Conservation (phyloP, 805 yeast species). For the Zygosaccharomyces bisporus region DNA sequence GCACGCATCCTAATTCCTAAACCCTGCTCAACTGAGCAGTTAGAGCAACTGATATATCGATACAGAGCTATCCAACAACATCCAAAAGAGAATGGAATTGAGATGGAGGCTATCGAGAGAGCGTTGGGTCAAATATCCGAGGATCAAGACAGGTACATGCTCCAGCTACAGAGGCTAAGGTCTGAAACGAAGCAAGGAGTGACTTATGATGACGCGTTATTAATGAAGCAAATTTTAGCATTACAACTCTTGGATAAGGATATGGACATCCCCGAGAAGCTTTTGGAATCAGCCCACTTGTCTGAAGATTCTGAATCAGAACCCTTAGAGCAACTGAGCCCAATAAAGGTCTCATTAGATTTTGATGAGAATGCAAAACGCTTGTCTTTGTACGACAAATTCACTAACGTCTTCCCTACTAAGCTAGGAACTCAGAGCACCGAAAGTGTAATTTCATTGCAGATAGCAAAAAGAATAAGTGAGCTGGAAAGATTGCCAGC, state of each 20-base stretch:
- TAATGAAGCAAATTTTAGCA: conserved; percentile 58
- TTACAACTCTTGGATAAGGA: conserved; percentile 64
- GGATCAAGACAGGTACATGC: conserved; percentile 39
- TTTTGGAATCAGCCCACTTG: conserved; percentile 26
- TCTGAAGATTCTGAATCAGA: neutral
- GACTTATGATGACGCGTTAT: conserved; percentile 43
- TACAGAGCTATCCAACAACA: conserved; percentile 31
- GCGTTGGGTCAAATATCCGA: conserved; percentile 40
- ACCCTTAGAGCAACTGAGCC: conserved; percentile 9
- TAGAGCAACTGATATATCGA: conserved; percentile 33
- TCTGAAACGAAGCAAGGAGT: conserved; percentile 22
- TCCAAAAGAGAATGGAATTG: conserved; percentile 31
- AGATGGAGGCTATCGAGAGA: conserved; percentile 44
- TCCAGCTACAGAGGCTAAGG: conserved; percentile 33
- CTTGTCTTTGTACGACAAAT: conserved; percentile 33
- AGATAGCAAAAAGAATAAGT: conserved; percentile 52
- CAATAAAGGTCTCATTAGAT: conserved; percentile 30
- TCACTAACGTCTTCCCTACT: conserved; percentile 26
- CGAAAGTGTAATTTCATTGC: conserved; percentile 52
- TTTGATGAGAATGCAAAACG: conserved; percentile 31
- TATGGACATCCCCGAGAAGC: conserved; percentile 54
- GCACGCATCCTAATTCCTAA: conserved; percentile 22
- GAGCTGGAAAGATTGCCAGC: conserved; percentile 67
- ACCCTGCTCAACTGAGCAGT: conserved; percentile 27
- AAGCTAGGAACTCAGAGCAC: conserved; percentile 47